phyloP scores from a whole-genome alignment of 179 eudicot genomes.

The Corrigiola litoralis region DNA sequence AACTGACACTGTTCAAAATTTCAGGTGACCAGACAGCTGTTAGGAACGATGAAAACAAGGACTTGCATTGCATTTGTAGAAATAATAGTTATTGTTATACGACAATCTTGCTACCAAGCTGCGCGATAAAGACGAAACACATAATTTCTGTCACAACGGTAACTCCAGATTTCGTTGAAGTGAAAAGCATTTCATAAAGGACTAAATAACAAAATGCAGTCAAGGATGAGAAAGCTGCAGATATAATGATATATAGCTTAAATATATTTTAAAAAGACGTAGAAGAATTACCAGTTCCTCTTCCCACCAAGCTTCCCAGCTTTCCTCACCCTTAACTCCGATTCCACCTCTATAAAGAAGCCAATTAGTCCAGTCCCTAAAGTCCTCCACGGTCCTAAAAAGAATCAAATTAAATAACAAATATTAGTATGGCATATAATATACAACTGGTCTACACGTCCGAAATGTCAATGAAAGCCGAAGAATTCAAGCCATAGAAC shows the following conservation, averaged over 20 bases:
- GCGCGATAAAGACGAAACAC: too few relatives aligned
- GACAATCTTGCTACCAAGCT: too few relatives aligned
- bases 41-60: too few relatives aligned
- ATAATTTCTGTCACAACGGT: neutral
- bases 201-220: neutral
- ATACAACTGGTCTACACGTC: neutral
- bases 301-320: conserved; percentile 99
- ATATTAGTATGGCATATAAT: too few relatives aligned
- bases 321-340: conserved; percentile 95
- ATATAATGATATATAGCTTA: too few relatives aligned
- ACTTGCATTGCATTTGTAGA: too few relatives aligned
- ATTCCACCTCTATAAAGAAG: conserved; percentile 98
- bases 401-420: neutral
- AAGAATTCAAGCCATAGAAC: neutral
- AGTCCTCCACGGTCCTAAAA: conserved; percentile 86
- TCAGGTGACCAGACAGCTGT: too few relatives aligned
- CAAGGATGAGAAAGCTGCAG: neutral
- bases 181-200: neutral
- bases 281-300: conserved; percentile 72
- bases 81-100: too few relatives aligned
- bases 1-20: too few relatives aligned
- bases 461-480: neutral
- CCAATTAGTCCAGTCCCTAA: conserved; percentile 99
- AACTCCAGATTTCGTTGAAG: neutral
- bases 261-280: neutral